Evolutionary conservation across 257 asterid species (phyloP), one percentile per base, ranked within the genome.

Genomic region (Solanum dulcamara): DNA sequence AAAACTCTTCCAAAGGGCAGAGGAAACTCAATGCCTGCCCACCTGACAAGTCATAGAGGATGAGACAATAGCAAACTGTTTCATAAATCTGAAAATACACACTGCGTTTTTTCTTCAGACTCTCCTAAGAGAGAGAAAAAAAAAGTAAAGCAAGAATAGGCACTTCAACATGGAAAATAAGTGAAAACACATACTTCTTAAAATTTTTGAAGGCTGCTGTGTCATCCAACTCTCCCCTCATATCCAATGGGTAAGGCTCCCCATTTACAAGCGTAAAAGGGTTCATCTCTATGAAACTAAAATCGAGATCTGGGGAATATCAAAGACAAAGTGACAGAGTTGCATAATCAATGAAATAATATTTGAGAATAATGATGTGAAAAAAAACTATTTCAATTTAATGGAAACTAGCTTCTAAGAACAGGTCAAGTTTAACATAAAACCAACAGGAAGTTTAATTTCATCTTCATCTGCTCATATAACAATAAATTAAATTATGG

Each of bases 161-260:
- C 42, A 46, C 18, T 46, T 77, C 62, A 77, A 77, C 83, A 46
- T 77, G 24, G 28, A 44, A 48, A 77, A 18, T 6, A 7, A 14
- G 30, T 40, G 79, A 33, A 28, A 44, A 28, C 62, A 80, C 92
- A 60, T 95, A 95, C 98, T 95, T 95, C 86, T 92, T 92, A 85
- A 95, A 95, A 91, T 95, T 95, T 87, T 95, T 95, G 89, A 95
- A 95, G 44, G 98, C 94, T 46, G 98, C 98, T 60, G 98, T 95
- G 88, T 95, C 98, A 85, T 95, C 98, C 92, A 94, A 88, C 91
- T 95, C 98, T 88, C 98, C 98, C 75, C 98, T 92, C 98, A 95
- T 95, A 87, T 95, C 98, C 89, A 95, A 81, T 24, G 98, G 98
- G 86, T 88, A 92, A 64, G 98, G 98, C 89, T 93, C 93, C 83